Percentiles rank a stretch among this genome's conserved stretches.
Evolutionary conservation across 208 protist genomes (phyloP).

Genomic region (Trypanosoma platydactyli): DNA sequence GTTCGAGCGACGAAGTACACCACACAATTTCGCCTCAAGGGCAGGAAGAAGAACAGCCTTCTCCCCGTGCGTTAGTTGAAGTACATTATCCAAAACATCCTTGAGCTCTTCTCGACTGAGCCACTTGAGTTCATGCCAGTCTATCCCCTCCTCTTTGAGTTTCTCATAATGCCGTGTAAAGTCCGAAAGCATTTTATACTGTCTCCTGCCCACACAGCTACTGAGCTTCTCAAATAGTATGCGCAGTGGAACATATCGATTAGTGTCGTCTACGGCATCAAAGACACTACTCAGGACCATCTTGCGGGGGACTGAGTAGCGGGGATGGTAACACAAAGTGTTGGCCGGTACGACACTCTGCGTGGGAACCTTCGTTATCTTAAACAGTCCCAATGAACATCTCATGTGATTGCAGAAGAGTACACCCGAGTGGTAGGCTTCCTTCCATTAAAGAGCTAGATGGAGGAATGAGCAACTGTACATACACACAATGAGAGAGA

Average conservation of each 20-base stretch:
- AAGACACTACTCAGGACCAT: slow-evolving; percentile 70
- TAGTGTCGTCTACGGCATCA: slow-evolving; percentile 72
- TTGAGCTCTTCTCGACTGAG: slow-evolving; percentile 57
- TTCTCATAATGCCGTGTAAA: slow-evolving; percentile 39
- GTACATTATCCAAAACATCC: slow-evolving; percentile 47
- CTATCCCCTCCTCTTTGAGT: slow-evolving; percentile 65
- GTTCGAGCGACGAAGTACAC: slow-evolving; percentile 66
- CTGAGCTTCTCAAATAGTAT: slow-evolving; percentile 73
- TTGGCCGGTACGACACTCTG: slow-evolving; percentile 40
- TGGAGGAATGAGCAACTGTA: slow-evolving; percentile 2
- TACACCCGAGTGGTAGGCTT: too few relatives aligned
- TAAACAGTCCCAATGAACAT: slow-evolving; percentile 6
- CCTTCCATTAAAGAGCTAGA: too few relatives aligned
- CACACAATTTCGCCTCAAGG: slow-evolving; percentile 76
- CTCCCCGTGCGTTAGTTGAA: slow-evolving; percentile 53
- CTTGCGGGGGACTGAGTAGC: slow-evolving; percentile 57
- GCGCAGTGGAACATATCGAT: slow-evolving; percentile 78
- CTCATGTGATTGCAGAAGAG: not conserved
- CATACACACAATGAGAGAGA: slow-evolving; percentile 9
- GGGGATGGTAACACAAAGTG: slow-evolving; percentile 52
- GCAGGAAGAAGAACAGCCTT: slow-evolving; percentile 61
- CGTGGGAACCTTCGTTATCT: slow-evolving; percentile 53
- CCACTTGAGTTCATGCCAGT: slow-evolving; percentile 90
- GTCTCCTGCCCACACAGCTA: slow-evolving; percentile 71
- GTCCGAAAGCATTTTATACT: slow-evolving; percentile 84